Base-by-base conservation (phyloP, 345 rosid species). In the Eucalyptus tenuipes region DNA sequence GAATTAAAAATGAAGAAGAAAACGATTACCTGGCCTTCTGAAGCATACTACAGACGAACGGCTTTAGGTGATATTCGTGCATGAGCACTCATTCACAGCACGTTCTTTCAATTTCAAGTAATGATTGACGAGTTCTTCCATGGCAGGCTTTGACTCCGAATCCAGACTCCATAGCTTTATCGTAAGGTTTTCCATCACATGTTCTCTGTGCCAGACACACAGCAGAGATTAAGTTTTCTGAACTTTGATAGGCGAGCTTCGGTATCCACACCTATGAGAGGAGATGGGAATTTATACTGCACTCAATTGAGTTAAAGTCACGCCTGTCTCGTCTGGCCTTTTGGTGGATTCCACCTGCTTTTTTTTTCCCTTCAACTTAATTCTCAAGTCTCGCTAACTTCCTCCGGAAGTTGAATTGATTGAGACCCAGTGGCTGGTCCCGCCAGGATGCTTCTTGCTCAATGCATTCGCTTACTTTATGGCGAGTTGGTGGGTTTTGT, bases 41-140 rank as follows among this genome's bases (percentile, higher is more conserved):
- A 75, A 75, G 47, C 8, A 18, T 11, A 11, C 20, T 42, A 40
- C 29, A 75, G 47, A 10, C 15, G 47, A 75, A 75, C 47, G 82
- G 82, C 49, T 48, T 88, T 88, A 88, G 89, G 89, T 88, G 89
- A 84, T 88, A 88, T 88, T 88, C 89, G 86, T 88, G 89, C 89
- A 75, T 88, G 82, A 13, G 29, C 25, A 22, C 82, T 40, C 8
- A 75, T 37, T 6, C 82, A 40, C 15, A 75, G 82, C 29, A 0
- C 82, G 47, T 75, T 29, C 48, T n/a, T 64, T 86, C 7, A 27
- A 13, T 33, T 86, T 49, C 89, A 88, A 88, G 89, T 79, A 59
- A 79, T 75, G 89, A 88, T 88, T 79, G 86, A 88, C 50, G 49
- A 50, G 89, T 88, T 50, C 89, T 40, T 13, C 22, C 31, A 6